phyloP scores from a whole-genome alignment of 2,329 filamentous ascomycete genomes.

The Cytospora leucostoma region DNA sequence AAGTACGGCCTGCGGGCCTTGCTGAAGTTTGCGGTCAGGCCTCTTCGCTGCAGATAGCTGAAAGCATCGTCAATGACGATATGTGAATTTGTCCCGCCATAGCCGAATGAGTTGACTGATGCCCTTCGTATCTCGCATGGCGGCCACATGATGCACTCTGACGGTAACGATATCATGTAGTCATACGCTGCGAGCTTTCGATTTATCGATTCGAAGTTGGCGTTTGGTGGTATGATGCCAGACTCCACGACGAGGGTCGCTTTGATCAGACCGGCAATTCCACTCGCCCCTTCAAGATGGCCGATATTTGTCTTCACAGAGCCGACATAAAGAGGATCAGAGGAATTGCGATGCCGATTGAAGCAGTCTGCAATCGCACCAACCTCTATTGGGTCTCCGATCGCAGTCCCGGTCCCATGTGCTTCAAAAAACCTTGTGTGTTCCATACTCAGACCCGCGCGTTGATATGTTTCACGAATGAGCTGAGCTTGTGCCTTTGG shows the following conservation, averaged over 20 bases:
- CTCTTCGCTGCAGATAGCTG: not conserved
- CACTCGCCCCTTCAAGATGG: constrained; percentile 28
- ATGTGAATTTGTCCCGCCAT: constrained; percentile 1
- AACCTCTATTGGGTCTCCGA: constrained; percentile 45
- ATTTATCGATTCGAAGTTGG: constrained; percentile 25
- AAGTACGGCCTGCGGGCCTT: not conserved
- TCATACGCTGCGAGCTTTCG: constrained; percentile 6
- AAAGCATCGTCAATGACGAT: constrained; percentile 8
- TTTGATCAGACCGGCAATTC: constrained; percentile 29
- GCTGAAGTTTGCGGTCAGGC: not conserved
- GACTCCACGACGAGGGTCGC: constrained; percentile 26
- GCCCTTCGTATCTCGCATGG: not conserved
- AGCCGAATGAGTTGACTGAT: constrained; percentile 12
- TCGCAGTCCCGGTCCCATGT: constrained; percentile 18
- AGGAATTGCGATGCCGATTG: not conserved
- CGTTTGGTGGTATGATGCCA: constrained; percentile 27
- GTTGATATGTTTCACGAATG: constrained; percentile 35
- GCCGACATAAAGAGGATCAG: constrained; percentile 26
- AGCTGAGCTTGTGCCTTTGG: constrained; percentile 34
- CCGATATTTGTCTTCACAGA: constrained; percentile 4
- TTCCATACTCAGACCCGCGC: constrained; percentile 11
- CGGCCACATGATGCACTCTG: not conserved
- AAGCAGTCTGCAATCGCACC: constrained; percentile 46
- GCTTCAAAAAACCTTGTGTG: not conserved
- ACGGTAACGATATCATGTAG: not conserved